Evolutionary conservation across 768 basidiomycete species (phyloP), one percentile per base, ranked within the genome.

Genomic region (Tricholoma flavovirens): DNA sequence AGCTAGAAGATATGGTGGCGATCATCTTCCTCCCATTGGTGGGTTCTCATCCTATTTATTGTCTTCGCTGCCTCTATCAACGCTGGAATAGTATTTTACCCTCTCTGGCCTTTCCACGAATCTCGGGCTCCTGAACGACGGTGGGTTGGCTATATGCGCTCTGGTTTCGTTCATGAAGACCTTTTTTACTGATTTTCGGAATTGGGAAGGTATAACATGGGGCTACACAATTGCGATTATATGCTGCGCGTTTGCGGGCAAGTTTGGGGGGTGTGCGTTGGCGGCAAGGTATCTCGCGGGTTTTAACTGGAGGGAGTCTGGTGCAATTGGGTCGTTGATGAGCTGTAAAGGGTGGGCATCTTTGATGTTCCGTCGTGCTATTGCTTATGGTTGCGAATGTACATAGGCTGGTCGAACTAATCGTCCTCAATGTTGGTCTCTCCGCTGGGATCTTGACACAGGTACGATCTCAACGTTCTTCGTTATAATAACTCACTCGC

Each of bases 351-450:
- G 93, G 88, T 88, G 56, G 33, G 76, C 63, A 2, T 4, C 49
- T 32, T 11, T 6, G 12, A 21, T 6, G 32, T 15, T 19, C 45
- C 15, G 9, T 32, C 7, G 15, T 24, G 24, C 46, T 17, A 17
- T 15, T 29, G 26, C 46, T 49, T 30, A 8, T 24, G 6, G 17
- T 50, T 14, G 10, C 45, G 49, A 17, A 54, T 51, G 11, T 51
- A 14, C 53, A 49, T 50, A 90, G 88, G 21, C 77, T 97, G 4
- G 89, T 98, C 9, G 95, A 97, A 66, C 77, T 98, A 24, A 97
- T 98, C 63, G 95, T 98, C 3, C 84, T 98, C 59, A 99, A 98
- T 63, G 90, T 98, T 59, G 96, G 96, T 3, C 75, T 96, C 2
- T 75, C 79, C 2, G 93, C 90, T 3, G 83, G 83, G 0, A 93